Percentiles rank a stretch among this genome's conserved stretches.
These are phyloP conservation scores for Vigna radiata DNA, from an alignment of 306 rosid genomes.

Conservation along the genomic window DNA sequence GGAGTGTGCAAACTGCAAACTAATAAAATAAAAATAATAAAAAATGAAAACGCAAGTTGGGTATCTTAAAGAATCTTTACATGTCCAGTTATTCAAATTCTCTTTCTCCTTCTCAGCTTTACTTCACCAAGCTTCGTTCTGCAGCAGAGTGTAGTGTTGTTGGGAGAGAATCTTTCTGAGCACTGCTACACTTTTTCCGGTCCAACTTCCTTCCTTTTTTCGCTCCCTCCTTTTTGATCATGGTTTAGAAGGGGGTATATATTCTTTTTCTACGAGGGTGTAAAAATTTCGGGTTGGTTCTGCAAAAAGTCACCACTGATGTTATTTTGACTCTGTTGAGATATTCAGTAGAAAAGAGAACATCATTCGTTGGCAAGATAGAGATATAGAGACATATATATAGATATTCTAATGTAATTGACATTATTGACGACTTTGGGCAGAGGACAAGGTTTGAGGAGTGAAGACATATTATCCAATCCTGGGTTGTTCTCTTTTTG, in stretches of 20 bases:
- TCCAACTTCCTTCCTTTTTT: constrained; percentile 36
- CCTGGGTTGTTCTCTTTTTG: constrained; percentile 20
- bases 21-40: background rate
- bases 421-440: constrained; percentile 44
- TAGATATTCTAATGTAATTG: constrained; percentile 19
- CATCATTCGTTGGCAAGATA: constrained; percentile 36
- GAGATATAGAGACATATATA: background rate
- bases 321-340: constrained; percentile 28
- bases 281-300: constrained; percentile 7
- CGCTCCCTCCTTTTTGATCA: constrained; percentile 18
- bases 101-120: constrained; percentile 6
- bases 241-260: constrained; percentile 30
- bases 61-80: constrained; percentile 68
- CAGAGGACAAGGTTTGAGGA: constrained; percentile 41
- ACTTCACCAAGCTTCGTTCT: constrained; percentile 11
- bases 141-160: constrained; percentile 33
- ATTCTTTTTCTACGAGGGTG: constrained; percentile 18
- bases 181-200: background rate
- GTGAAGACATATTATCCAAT: constrained; percentile 27
- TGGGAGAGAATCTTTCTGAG: constrained; percentile 28
- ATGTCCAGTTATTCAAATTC: constrained; percentile 40
- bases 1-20: constrained; percentile 3
- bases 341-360: constrained; percentile 14
- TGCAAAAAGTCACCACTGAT: constrained; percentile 35
- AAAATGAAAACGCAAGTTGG: constrained; percentile 39